Percentiles rank a stretch among this genome's conserved stretches.
Evolutionary conservation across 2,329 filamentous ascomycete species (phyloP).

Genomic region (Claviceps monticola): DNA sequence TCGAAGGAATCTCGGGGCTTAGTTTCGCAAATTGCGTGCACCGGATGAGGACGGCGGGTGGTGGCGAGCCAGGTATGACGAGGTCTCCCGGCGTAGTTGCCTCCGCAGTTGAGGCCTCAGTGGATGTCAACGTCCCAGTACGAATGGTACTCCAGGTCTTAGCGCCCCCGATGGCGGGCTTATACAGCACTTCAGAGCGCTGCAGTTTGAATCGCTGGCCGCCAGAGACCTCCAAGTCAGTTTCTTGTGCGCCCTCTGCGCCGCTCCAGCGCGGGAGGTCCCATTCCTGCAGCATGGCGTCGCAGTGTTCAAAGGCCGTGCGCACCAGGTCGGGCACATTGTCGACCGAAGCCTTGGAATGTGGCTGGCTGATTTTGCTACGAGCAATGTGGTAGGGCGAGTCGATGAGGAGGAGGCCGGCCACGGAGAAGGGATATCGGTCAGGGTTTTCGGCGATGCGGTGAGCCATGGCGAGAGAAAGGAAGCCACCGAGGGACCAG

Average conservation of each 20-base stretch:
- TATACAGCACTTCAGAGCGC: slow-evolving; percentile 10
- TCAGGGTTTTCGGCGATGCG: slow-evolving; percentile 12
- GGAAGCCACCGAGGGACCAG: slow-evolving; percentile 18
- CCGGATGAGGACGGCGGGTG: slow-evolving; percentile 13
- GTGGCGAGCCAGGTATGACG: slow-evolving; percentile 6
- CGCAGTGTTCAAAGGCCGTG: slow-evolving; percentile 17
- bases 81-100: neutral
- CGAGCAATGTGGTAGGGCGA: slow-evolving; percentile 15
- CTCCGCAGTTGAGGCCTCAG: neutral
- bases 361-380: slow-evolving; percentile 6
- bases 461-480: slow-evolving; percentile 14
- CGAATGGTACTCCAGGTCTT: slow-evolving; percentile 7
- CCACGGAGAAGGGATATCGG: slow-evolving; percentile 10
- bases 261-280: slow-evolving; percentile 14
- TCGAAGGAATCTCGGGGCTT: slow-evolving; percentile 1
- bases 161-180: slow-evolving; percentile 7
- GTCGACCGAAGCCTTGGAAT: slow-evolving; percentile 9
- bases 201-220: slow-evolving; percentile 9
- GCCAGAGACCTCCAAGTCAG: slow-evolving; percentile 7
- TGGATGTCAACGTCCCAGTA: neutral
- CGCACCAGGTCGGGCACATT: slow-evolving; percentile 14
- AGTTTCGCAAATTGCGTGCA: slow-evolving; percentile 6
- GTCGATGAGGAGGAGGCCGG: slow-evolving; percentile 16
- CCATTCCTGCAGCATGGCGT: slow-evolving; percentile 17
- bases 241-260: slow-evolving; percentile 6